Evolutionary conservation across 768 basidiomycete species (phyloP).

Genomic region (Boletus reticulatus): DNA sequence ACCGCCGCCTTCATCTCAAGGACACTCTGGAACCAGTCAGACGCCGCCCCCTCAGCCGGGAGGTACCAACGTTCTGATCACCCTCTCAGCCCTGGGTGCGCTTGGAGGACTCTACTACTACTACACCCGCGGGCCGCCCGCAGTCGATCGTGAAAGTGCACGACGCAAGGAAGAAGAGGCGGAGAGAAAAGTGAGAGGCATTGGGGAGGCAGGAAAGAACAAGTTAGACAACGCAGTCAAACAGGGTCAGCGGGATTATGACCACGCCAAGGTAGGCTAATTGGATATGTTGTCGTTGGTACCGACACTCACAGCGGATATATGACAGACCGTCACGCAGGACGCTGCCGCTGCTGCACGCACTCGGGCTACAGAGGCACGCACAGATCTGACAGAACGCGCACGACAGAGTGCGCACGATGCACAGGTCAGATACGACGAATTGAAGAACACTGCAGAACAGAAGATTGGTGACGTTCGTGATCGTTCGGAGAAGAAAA

Average conservation of each 20-base stretch:
- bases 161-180: conserved; percentile 34
- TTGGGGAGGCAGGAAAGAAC: conserved; percentile 32
- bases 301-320: background rate
- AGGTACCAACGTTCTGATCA: conserved; percentile 27
- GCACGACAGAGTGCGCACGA: conserved; percentile 26
- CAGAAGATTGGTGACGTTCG: conserved; percentile 23
- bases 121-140: conserved; percentile 27
- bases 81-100: conserved; percentile 31
- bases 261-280: conserved; percentile 34
- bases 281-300: background rate
- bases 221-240: conserved; percentile 26
- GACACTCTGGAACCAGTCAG: background rate
- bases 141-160: conserved; percentile 20
- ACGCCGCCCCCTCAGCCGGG: conserved; percentile 2
- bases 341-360: conserved; percentile 11
- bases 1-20: conserved; percentile 12
- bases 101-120: conserved; percentile 39
- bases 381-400: conserved; percentile 24
- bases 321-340: conserved; percentile 21
- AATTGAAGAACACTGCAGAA: conserved; percentile 26
- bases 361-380: conserved; percentile 20
- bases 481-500: conserved; percentile 24
- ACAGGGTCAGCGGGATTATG: conserved; percentile 34
- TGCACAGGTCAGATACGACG: conserved; percentile 22
- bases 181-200: conserved; percentile 26